Percentiles rank a stretch among this genome's conserved stretches.
Evolutionary conservation across 805 yeast genomes (phyloP).

Genomic region (Candida stauntonica): DNA sequence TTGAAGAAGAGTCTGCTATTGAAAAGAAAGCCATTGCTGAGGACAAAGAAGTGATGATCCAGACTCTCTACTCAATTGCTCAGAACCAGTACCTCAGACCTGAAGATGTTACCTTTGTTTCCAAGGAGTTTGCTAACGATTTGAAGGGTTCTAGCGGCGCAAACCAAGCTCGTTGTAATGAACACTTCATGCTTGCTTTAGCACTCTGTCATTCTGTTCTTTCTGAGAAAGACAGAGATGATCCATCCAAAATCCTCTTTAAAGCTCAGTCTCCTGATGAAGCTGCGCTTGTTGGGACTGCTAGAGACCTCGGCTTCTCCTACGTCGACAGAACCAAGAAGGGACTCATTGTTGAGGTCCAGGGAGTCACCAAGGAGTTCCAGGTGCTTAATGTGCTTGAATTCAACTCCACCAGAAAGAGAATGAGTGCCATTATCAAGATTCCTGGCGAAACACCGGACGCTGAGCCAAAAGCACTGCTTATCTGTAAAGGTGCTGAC

Average conservation of each 20-base stretch:
- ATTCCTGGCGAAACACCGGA: constrained; percentile 31
- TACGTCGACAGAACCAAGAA: constrained; percentile 62
- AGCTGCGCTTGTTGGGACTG: constrained; percentile 80
- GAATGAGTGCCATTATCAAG: constrained; percentile 81
- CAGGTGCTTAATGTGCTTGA: constrained; percentile 69
- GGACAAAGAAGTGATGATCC: constrained; percentile 60
- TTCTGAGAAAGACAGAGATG: constrained; percentile 58
- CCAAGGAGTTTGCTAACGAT: constrained; percentile 63
- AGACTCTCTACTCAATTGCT: constrained; percentile 35
- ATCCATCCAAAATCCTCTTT: constrained; percentile 50
- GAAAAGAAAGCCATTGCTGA: constrained; percentile 51
- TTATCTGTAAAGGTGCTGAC: constrained; percentile 85
- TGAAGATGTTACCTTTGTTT: constrained; percentile 65
- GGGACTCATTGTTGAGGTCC: constrained; percentile 63
- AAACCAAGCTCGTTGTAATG: constrained; percentile 53
- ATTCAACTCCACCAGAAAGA: constrained; percentile 79
- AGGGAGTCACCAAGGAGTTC: constrained; percentile 67
- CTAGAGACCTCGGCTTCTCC: constrained; percentile 70
- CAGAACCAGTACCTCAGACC: constrained; percentile 41
- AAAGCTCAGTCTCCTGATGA: constrained; percentile 87
- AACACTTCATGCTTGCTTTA: constrained; percentile 71
- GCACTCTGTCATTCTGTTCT: constrained; percentile 79
- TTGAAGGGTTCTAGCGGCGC: constrained; percentile 47
- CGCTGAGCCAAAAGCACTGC: constrained; percentile 51
- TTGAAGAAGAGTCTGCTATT: constrained; percentile 49